Conservation (phyloP, 331 rosid species). For the Rhamnella rubrinervis region DNA sequence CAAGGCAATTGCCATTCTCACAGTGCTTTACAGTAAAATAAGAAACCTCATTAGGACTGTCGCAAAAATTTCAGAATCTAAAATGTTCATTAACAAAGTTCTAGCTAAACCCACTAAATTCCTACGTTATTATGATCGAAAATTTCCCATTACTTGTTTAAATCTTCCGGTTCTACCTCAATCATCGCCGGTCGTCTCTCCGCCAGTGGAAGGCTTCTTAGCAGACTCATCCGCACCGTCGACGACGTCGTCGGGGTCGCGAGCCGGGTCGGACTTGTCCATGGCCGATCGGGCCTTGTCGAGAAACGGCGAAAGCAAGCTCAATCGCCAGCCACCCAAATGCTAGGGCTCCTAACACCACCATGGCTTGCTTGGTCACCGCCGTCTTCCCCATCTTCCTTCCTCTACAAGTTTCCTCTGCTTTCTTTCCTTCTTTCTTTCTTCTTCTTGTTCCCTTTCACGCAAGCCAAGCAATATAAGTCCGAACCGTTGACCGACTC, state of each 20-base stretch:
- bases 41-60: no score
- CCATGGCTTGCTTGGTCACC: constrained; percentile 55
- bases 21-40: no score
- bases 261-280: constrained; percentile 71
- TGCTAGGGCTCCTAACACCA: constrained; percentile 78
- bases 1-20: no score
- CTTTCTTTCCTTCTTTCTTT: no score
- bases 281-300: constrained; percentile 53
- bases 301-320: constrained; percentile 75
- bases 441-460: background rate
- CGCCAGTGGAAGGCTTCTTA: background rate
- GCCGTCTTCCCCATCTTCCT: constrained; percentile 48
- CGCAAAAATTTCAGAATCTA: no score
- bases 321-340: constrained; percentile 75
- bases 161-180: background rate
- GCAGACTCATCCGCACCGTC: constrained; percentile 1
- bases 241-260: constrained; percentile 65
- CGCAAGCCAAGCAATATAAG: background rate
- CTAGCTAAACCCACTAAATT: no score
- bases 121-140: background rate
- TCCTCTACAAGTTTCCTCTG: background rate
- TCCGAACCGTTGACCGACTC: no score
- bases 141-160: background rate
- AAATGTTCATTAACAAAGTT: no score
- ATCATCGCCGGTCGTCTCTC: constrained; percentile 6